Conservation (phyloP, 306 rosid genomes). For the Pueraria montana region DNA sequence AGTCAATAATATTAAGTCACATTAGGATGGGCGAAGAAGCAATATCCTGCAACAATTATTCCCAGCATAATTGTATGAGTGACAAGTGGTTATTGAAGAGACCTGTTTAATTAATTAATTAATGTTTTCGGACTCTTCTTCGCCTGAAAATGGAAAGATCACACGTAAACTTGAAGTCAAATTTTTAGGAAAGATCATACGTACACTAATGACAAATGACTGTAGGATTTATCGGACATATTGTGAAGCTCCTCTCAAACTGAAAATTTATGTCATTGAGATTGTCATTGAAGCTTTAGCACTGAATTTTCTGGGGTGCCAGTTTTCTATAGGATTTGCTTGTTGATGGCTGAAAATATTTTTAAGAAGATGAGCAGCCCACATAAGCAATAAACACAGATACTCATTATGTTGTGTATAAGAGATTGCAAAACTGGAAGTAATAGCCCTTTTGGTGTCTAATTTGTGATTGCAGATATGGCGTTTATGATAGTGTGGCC, state of each 20-base stretch:
- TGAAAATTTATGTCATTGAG: not conserved
- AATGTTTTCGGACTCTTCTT: too few species aligned
- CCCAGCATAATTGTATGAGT: not conserved
- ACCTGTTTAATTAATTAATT: slow-evolving; percentile 19
- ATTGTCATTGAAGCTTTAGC: not conserved
- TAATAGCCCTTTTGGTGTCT: slow-evolving; percentile 1
- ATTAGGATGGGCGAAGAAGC: not conserved
- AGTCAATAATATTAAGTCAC: not conserved
- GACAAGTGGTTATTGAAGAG: slow-evolving; percentile 4
- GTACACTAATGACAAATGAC: not conserved
- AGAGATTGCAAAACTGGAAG: not conserved
- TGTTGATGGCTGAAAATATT: slow-evolving; percentile 20
- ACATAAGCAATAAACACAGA: not conserved
- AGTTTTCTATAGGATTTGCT: not conserved
- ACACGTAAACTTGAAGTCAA: too few species aligned
- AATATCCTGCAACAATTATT: slow-evolving; percentile 23
- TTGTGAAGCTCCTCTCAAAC: not conserved
- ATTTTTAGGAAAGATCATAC: too few species aligned
- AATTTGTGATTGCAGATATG: slow-evolving; percentile 16
- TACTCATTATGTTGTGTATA: not conserved
- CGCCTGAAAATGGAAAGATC: slow-evolving; percentile 19
- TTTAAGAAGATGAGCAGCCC: not conserved
- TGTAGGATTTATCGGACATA: not conserved
- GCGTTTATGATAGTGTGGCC: not conserved
- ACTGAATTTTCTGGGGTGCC: not conserved